phyloP scores from a whole-genome alignment of 805 yeast genomes.

The Candida maris region DNA sequence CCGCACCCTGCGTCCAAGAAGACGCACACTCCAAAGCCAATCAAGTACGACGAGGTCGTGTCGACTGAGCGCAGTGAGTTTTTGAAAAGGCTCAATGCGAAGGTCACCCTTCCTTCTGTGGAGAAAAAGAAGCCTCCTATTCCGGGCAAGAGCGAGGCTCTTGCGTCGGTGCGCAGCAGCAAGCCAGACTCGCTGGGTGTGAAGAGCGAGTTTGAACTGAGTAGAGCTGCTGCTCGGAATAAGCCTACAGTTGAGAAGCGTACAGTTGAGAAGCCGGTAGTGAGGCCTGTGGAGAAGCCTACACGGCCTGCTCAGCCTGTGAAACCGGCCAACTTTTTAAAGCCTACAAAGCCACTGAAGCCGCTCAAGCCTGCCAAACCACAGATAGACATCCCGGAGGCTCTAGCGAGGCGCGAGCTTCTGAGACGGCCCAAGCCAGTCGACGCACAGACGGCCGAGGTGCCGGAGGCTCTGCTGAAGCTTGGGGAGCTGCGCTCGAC shows the following conservation, averaged over 20 bases:
- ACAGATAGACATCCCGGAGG: conserved; percentile 26
- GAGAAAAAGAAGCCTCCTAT: conserved; percentile 1
- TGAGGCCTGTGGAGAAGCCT: no score
- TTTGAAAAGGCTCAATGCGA: not conserved
- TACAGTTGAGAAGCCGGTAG: no score
- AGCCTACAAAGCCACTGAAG: conserved; percentile 4
- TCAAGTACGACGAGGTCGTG: conserved; percentile 22
- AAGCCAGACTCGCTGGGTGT: no score
- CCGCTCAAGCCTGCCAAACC: conserved; percentile 19
- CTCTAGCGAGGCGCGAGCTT: conserved; percentile 18
- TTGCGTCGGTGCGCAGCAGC: no score
- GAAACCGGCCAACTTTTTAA: conserved; percentile 1
- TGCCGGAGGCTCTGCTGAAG: conserved; percentile 27
- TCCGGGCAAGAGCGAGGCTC: not conserved
- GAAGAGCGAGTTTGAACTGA: no score
- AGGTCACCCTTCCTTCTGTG: not conserved
- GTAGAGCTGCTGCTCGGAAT: no score
- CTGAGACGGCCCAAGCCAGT: conserved; percentile 19
- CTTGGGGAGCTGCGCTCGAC: conserved; percentile 12
- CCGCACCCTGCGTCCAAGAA: not conserved
- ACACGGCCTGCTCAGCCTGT: no score
- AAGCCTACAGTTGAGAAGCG: not conserved
- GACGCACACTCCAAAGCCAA: conserved; percentile 20
- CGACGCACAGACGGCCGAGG: conserved; percentile 14
- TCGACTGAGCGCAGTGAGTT: conserved; percentile 4